Evolutionary conservation across 768 basidiomycete species (phyloP), one percentile per base, ranked within the genome.

Genomic region (Jaapia argillacea): DNA sequence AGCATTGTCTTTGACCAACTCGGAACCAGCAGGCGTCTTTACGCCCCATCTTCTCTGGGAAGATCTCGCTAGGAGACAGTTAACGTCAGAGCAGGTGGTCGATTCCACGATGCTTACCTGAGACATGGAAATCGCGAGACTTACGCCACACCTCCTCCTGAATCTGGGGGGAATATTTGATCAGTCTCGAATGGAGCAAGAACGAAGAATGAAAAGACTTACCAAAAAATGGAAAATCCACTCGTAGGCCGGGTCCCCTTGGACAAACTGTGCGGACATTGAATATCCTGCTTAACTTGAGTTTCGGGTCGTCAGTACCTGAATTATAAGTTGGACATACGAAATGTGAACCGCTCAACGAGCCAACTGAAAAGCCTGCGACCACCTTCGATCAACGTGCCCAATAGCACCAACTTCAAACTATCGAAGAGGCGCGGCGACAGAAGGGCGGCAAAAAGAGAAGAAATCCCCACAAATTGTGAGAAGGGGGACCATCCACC

Each of bases 181-280:
- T n/a, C n/a, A n/a, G n/a, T n/a, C n/a, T n/a, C n/a, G n/a, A n/a
- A n/a, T n/a, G n/a, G n/a, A n/a, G n/a, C n/a, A n/a, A n/a, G n/a
- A n/a, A n/a, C n/a, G n/a, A n/a, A n/a, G n/a, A n/a, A n/a, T n/a
- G n/a, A n/a, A n/a, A n/a, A n/a, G n/a, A n/a, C n/a, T n/a, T 37
- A 71, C 71, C 41, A 75, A 51, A 43, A 70, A 68, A 6, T 64
- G 54, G 1, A 70, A 50, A 5, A 75, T 59, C 71, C 72, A 75
- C 40, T 74, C 72, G 45, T 70, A 73, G 1, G 69, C 59, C 0
- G 67, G 70, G 46, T 74, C 71, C 6, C 69, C 67, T 48, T 70
- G 60, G n/a, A 57, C 54, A 45, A 75, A 72, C 27, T 64, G 62
- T 0, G 69, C 72, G 5, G 70, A 67, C 5, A 72, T 60, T 2